Conservation (phyloP, 352 stramenopile species). For the Globisporangium cystogenes region DNA sequence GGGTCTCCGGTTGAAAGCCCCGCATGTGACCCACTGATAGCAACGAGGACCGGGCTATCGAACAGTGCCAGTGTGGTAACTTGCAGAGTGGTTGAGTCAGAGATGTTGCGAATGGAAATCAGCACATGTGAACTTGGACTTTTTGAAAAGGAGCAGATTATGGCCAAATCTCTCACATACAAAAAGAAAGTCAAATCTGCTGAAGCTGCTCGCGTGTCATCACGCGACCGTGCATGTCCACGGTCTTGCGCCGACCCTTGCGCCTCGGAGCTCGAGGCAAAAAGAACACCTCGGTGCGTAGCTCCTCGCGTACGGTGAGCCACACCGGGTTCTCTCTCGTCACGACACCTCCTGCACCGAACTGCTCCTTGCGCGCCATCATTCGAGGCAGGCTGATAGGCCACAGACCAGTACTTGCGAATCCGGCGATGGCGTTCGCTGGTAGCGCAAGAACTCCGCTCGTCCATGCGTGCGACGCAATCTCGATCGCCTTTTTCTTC, state of each 20-base stretch:
- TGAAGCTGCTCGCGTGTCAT: not conserved
- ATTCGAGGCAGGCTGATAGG: conserved; percentile 1
- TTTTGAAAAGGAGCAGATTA: conserved; percentile 1
- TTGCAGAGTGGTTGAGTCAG: too few relatives aligned
- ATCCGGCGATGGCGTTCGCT: not conserved
- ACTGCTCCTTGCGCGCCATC: not conserved
- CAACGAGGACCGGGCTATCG: too few relatives aligned
- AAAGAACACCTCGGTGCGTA: not conserved
- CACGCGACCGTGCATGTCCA: not conserved
- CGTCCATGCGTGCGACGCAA: not conserved
- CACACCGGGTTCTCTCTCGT: not conserved
- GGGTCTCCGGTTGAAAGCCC: too few relatives aligned
- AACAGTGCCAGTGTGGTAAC: too few relatives aligned
- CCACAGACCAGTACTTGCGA: conserved; percentile 1
- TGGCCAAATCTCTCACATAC: not conserved
- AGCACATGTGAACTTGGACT: not conserved
- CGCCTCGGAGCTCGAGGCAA: not conserved
- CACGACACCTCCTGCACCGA: not conserved
- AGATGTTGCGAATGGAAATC: too few relatives aligned
- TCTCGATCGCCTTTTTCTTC: conserved; percentile 2
- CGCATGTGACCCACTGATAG: too few relatives aligned
- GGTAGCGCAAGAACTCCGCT: not conserved
- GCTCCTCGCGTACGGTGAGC: conserved; percentile 1
- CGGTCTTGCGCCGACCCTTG: not conserved
- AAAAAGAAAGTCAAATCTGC: conserved; percentile 4